Conservation (phyloP, 257 asterid species). For the Solanum lycopersicoides region DNA sequence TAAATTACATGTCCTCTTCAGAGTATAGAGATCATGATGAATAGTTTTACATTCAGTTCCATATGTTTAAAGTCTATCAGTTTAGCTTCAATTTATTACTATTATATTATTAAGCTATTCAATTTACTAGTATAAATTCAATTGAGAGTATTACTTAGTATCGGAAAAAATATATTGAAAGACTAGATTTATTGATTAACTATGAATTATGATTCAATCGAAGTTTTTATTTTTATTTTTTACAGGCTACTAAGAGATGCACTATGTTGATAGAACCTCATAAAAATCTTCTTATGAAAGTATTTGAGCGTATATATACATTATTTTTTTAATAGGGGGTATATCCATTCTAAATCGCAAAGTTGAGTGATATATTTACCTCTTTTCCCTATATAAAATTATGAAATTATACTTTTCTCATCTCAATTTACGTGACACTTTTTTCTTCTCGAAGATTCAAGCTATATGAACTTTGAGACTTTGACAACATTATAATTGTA, state of each 20-base stretch:
- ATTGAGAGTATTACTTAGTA: not conserved
- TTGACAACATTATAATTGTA: not conserved
- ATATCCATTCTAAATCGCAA: fast-evolving
- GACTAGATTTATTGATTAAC: not conserved
- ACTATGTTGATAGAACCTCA: not conserved
- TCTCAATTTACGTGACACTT: not conserved
- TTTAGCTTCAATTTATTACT: too few species aligned
- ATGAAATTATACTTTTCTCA: too few species aligned
- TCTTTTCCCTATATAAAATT: too few species aligned
- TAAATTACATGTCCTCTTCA: too few species aligned
- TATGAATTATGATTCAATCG: not conserved
- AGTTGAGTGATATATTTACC: too few species aligned
- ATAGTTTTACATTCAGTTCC: too few species aligned
- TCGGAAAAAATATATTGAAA: not conserved
- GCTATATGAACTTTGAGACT: not conserved
- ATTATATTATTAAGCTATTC: not conserved
- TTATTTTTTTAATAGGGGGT: too few species aligned
- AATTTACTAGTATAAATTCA: not conserved
- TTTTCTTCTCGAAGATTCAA: not conserved
- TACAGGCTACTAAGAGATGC: not conserved
- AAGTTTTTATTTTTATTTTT: too few species aligned
- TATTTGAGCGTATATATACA: not conserved
- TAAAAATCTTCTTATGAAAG: not conserved
- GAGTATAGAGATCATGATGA: too few species aligned
- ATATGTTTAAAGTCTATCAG: too few species aligned